Evolutionary conservation across 805 yeast genomes (phyloP), one percentile per base, ranked within the genome.

Genomic region (Groenewaldozyma tartarivorans): DNA sequence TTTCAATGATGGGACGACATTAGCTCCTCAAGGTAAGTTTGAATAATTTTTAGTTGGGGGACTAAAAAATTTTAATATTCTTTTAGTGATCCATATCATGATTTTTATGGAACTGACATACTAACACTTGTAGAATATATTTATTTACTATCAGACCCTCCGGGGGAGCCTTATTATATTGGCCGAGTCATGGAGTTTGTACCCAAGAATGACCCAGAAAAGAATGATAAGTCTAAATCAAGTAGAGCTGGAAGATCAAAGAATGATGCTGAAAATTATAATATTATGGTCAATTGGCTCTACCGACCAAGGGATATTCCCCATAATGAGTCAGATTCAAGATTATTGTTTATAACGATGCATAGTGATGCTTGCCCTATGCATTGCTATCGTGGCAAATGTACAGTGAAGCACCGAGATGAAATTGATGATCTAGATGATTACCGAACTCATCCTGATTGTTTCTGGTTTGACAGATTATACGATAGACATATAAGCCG

Each of bases 131-230:
- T 29, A 49, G 94, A 87, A 43, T 76, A 69, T 44, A 79, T 87
- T 6, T 87, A 82, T 56, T 77, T 88, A 77, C 71, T 88, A 9
- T 77, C 92, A 47, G 96, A 86, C 58, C 95, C 95, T 1, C 86
- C 95, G 0, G 92, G 95, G 2, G 96, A 86, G 52, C 96, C 97
- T 0, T 92, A 82, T 64, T 84, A 86, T 53, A 73, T 92, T 34
- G 97, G 94, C 1, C 68, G 90, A 33, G 70, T 90, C 31, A 73
- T 84, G 68, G 92, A 88, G 13, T 85, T 87, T 49, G 68, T 67
- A 2, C 58, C 59, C 38, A 70, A 65, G 49, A 68, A 64, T 36
- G 35, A 47, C 11, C 37, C 30, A 19, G 43, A 42, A 20, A 35
- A 31, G n/a, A 41, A 26, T 30, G 29, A 41, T 15, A 35, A 21